A percentile compares a stretch with the other conserved stretches of the same genome.
phyloP scores from a whole-genome alignment of 202 grass and related monocot species.

The Digitaria exilis region DNA sequence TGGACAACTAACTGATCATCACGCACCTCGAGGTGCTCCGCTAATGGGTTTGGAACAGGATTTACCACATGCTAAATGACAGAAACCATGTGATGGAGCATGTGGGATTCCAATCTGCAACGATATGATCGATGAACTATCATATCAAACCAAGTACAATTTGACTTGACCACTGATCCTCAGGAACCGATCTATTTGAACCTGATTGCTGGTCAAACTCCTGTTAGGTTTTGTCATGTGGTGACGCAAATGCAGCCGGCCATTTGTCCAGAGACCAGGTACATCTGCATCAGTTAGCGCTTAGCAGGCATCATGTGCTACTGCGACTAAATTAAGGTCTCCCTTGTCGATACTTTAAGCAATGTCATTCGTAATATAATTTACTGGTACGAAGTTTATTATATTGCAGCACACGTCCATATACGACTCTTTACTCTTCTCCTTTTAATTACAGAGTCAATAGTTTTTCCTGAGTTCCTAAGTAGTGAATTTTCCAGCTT shows the following conservation, averaged over 20 bases:
- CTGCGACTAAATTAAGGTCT: not conserved
- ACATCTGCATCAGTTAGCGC: not conserved
- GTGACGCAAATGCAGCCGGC: constrained; percentile 8
- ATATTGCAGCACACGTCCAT: too few relatives aligned
- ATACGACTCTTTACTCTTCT: too few relatives aligned
- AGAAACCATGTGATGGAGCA: constrained; percentile 38
- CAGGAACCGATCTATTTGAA: not conserved
- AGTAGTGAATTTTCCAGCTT: not conserved
- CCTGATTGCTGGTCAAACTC: not conserved
- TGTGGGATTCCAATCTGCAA: constrained; percentile 8
- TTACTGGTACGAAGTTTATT: too few relatives aligned
- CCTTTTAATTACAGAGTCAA: not conserved
- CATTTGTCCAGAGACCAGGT: constrained; percentile 1
- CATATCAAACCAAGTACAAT: constrained; percentile 5
- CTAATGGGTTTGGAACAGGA: not conserved
- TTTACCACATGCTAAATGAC: constrained; percentile 1
- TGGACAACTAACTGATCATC: not conserved
- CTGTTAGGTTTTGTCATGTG: not conserved
- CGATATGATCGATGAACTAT: constrained; percentile 1
- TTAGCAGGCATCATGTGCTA: not conserved
- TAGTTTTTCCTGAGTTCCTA: not conserved
- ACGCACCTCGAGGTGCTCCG: not conserved
- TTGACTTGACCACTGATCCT: constrained; percentile 9
- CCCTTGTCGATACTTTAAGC: not conserved
- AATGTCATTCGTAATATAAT: too few relatives aligned